Base-by-base conservation (phyloP, 1,284 basidiomycete species). In the Sporisorium scitamineum region DNA sequence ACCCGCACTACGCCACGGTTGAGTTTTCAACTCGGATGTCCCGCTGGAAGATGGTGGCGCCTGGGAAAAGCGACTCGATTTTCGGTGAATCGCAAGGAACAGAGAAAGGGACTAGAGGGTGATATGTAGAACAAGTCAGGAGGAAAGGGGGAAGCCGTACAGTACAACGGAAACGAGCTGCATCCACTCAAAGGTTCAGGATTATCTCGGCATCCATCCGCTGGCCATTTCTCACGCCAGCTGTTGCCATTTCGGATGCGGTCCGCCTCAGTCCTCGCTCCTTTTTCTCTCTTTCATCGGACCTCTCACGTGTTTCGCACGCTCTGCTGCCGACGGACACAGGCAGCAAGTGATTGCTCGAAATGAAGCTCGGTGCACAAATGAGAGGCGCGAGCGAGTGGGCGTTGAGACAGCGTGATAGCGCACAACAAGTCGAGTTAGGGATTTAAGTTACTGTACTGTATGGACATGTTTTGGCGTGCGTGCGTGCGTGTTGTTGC, bases 401-500 rank as follows among this genome's bases (percentile, higher is more conserved):
- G 34, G 34, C 5, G 34, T 34, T 34, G 34, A n/a, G n/a, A n/a
- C n/a, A n/a, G n/a, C n/a, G n/a, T n/a, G n/a, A n/a, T 34, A 13
- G 13, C 34, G 34, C 34, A n/a, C n/a, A n/a, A n/a, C n/a, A n/a
- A 34, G 32, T 34, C 26, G 9, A 22, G 29, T 16, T 31, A 52
- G 50, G 53, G 53, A n/a, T 54, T 41, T 41, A 54, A 42, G 24
- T n/a, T 41, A 18, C 24, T n/a, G n/a, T n/a, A n/a, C n/a, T n/a
- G n/a, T n/a, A n/a, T n/a, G 20, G 16, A 7, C 16, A 3, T 5
- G 7, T 27, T 20, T 50, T 50, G 18, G 26, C n/a, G n/a, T n/a
- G n/a, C n/a, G n/a, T n/a, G 6, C 26, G 13, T 26, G 6, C 16
- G 13, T 50, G 8, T 50, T 29, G 18, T 18, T 24, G 50, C 29